Conservation (phyloP, 2,329 filamentous ascomycete genomes). For the Alternaria infectoria region DNA sequence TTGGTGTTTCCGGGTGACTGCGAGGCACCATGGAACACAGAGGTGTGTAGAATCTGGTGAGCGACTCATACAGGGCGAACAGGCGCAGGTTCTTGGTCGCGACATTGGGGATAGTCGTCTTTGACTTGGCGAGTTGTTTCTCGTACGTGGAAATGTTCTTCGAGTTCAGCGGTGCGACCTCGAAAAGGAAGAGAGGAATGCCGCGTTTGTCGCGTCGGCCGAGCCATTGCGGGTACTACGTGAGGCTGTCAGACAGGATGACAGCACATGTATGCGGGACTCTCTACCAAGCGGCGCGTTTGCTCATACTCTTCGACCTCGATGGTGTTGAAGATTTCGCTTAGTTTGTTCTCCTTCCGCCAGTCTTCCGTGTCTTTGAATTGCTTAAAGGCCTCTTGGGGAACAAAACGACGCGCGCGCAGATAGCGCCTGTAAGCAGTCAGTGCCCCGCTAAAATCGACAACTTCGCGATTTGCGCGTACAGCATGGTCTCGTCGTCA, state of each 20-base stretch:
- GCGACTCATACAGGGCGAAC: slow-evolving; percentile 92
- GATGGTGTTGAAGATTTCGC: slow-evolving; percentile 83
- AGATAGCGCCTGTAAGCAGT: slow-evolving; percentile 72
- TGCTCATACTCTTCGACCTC: slow-evolving; percentile 84
- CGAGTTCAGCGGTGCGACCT: slow-evolving; percentile 80
- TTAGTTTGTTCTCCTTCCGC: slow-evolving; percentile 79
- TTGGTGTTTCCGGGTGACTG: slow-evolving; percentile 77
- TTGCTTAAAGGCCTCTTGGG: slow-evolving; percentile 78
- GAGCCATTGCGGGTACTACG: slow-evolving; percentile 91
- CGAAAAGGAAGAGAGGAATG: slow-evolving; percentile 90
- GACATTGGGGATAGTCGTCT: slow-evolving; percentile 66
- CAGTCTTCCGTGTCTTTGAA: slow-evolving; percentile 90
- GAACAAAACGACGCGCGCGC: slow-evolving; percentile 80
- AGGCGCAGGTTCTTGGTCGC: slow-evolving; percentile 80
- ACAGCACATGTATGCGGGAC: background rate
- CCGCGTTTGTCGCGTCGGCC: slow-evolving; percentile 88
- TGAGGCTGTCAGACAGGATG: slow-evolving; percentile 27
- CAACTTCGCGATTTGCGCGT: slow-evolving; percentile 38
- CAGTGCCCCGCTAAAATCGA: slow-evolving; percentile 28
- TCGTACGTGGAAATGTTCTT: slow-evolving; percentile 84
- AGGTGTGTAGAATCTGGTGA: slow-evolving; percentile 85
- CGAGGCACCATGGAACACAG: slow-evolving; percentile 81
- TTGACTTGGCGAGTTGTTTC: slow-evolving; percentile 64
- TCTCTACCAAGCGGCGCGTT: slow-evolving; percentile 72
- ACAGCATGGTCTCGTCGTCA: slow-evolving; percentile 77